Evolutionary conservation across 352 stramenopile species (phyloP), one percentile per base, ranked within the genome.

Genomic region (Phytopythium ostracodes): DNA sequence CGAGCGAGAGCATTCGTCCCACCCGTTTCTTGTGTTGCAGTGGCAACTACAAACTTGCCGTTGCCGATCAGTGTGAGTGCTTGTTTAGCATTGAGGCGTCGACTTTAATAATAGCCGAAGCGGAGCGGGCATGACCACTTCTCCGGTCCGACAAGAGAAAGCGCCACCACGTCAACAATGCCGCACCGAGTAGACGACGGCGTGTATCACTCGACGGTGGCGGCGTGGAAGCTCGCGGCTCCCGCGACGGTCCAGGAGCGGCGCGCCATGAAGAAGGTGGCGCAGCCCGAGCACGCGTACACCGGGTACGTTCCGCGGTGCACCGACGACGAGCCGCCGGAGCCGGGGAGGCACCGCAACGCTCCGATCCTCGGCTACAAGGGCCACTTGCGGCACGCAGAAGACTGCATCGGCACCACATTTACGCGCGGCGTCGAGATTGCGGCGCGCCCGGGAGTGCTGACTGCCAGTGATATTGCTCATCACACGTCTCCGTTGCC

Each of bases 231-330:
- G 56, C 66, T 78, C 12, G 69, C 69, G 6, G 64, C 68, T 20
- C 65, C 70, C 5, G 71, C 76, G 12, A 80, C 73, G 40, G 63
- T 87, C 52, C 63, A 70, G 15, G 82, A 92, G 68, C 75, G 80
- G 2, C 78, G 82, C 17, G 27, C 65, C 38, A 89, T 92, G 79
- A 86, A 87, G 54, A 89, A 89, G 58, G 65, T 80, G 20, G 75
- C 82, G 29, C 79, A 76, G 62, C 78, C 82, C 1, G 82, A 92
- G 59, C 75, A 92, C 33, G 73, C 76, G 20, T 92, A 92, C 64
- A 92, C 82, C 0, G 80, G 82, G 46, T 87, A 66, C 17, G 67
- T 76, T 22, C 68, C 49, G 44, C 72, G 64, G 24, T 68, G 50
- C 22, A 50, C 63, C 15, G 57, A 43, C 27, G 61, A 69, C 6